Percentiles rank a stretch among this genome's conserved stretches.
Evolutionary conservation across 2,329 filamentous ascomycete species (phyloP).

Genomic region (Fusarium sp.): DNA sequence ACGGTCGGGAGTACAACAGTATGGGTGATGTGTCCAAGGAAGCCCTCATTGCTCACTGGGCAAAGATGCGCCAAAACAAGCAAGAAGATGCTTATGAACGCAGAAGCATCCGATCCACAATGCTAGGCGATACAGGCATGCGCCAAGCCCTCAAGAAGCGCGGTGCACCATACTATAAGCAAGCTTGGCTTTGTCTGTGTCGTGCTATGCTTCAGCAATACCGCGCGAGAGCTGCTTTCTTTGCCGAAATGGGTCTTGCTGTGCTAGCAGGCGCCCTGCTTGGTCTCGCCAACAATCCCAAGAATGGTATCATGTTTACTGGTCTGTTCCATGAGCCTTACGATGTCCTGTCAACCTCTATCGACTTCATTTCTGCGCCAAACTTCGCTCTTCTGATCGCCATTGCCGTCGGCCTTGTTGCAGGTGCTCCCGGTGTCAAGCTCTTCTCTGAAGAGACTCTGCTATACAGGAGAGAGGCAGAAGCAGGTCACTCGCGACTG

Average conservation of each 20-base stretch:
- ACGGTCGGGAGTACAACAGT: conserved; percentile 62
- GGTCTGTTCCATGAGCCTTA: conserved; percentile 64
- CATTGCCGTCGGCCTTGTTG: conserved; percentile 67
- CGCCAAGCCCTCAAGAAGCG: conserved; percentile 59
- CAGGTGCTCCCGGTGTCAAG: conserved; percentile 63
- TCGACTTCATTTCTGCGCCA: conserved; percentile 62
- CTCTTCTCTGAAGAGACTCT: conserved; percentile 58
- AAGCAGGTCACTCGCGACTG: conserved; percentile 65
- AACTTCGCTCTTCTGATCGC: conserved; percentile 64
- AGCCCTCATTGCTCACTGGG: conserved; percentile 63
- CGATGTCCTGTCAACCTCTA: conserved; percentile 61
- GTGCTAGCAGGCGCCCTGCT: conserved; percentile 64
- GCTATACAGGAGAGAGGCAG: conserved; percentile 65
- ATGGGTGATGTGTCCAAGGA: conserved; percentile 59
- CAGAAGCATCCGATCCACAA: conserved; percentile 37
- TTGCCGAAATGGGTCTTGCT: conserved; percentile 65
- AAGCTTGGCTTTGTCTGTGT: conserved; percentile 63
- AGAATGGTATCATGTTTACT: conserved; percentile 63
- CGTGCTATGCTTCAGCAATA: conserved; percentile 68
- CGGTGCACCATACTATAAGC: conserved; percentile 60
- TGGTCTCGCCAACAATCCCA: conserved; percentile 62
- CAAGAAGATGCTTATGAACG: conserved; percentile 24
- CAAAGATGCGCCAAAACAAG: conserved; percentile 42
- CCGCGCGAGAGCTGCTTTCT: conserved; percentile 61
- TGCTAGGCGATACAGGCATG: conserved; percentile 50